A percentile compares a stretch with the other conserved stretches of the same genome.
Conservation (phyloP, 2,329 filamentous ascomycete genomes). For the Daldinia sp. region DNA sequence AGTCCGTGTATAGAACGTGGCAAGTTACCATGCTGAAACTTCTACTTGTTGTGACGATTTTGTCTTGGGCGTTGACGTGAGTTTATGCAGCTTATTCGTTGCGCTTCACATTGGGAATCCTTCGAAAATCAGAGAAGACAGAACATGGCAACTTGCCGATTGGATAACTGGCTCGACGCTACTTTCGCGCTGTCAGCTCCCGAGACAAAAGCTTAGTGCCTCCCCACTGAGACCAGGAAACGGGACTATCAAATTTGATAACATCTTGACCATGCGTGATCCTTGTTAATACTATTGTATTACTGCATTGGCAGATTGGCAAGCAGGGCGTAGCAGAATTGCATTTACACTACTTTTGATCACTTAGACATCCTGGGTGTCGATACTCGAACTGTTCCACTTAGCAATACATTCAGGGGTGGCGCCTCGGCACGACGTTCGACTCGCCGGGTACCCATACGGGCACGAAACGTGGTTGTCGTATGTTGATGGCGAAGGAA, state of each 20-base stretch:
- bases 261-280: constrained; percentile 24
- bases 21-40: constrained; percentile 7
- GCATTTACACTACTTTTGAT: constrained; percentile 5
- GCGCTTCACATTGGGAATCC: constrained; percentile 19
- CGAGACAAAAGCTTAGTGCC: constrained; percentile 39
- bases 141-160: constrained; percentile 31
- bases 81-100: constrained; percentile 20
- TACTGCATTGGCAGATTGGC: constrained; percentile 17
- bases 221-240: constrained; percentile 28
- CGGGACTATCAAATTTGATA: constrained; percentile 18
- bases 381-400: constrained; percentile 21
- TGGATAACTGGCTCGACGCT: constrained; percentile 30
- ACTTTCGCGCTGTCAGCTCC: constrained; percentile 30
- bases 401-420: constrained; percentile 12
- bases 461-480: constrained; percentile 19
- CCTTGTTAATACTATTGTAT: constrained; percentile 19
- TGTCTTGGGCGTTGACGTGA: constrained; percentile 21
- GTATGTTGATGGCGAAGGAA: constrained; percentile 15
- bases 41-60: constrained; percentile 3
- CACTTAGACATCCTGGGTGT: constrained; percentile 24
- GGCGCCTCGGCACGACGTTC: constrained; percentile 19
- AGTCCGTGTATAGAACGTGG: constrained; percentile 16
- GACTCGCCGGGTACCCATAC: constrained; percentile 15
- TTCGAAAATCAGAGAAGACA: constrained; percentile 19
- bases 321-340: constrained; percentile 12